phyloP scores from a whole-genome alignment of 495 filamentous ascomycete genomes.

The Aspergillus cavernicola region DNA sequence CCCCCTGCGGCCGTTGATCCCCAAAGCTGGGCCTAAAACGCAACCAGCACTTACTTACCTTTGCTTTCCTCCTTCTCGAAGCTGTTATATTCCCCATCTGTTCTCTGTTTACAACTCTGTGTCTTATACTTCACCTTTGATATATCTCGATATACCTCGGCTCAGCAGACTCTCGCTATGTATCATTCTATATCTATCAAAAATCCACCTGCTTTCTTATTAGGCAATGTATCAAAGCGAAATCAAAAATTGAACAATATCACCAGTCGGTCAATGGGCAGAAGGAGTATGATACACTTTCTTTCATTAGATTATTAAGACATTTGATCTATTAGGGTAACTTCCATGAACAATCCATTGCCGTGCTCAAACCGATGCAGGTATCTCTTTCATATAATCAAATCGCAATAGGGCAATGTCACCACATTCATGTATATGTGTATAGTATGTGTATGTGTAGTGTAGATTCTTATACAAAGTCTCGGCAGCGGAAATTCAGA shows the following conservation, averaged over 20 bases:
- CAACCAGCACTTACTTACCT: background rate
- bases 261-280: background rate
- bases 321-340: too few relatives aligned
- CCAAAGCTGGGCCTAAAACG: too few relatives aligned
- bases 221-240: background rate
- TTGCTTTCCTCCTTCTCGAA: slow-evolving; percentile 8
- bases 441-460: too few relatives aligned
- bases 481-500: background rate
- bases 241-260: background rate
- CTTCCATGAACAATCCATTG: too few relatives aligned
- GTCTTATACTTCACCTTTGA: slow-evolving; percentile 10
- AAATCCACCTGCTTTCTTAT: background rate
- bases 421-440: background rate
- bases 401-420: too few relatives aligned
- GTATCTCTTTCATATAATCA: too few relatives aligned
- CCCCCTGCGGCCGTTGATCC: background rate
- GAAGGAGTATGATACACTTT: too few relatives aligned
- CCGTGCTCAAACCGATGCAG: too few relatives aligned
- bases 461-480: background rate
- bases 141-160: too few relatives aligned
- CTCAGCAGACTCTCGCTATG: slow-evolving; percentile 19
- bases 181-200: slow-evolving; percentile 1
- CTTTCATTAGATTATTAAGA: too few relatives aligned
- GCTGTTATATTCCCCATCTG: slow-evolving; percentile 20
- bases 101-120: too few relatives aligned